A percentile compares a stretch with the other conserved stretches of the same genome.
phyloP scores from a whole-genome alignment of 495 filamentous ascomycete genomes.

The Xylaria grammica region DNA sequence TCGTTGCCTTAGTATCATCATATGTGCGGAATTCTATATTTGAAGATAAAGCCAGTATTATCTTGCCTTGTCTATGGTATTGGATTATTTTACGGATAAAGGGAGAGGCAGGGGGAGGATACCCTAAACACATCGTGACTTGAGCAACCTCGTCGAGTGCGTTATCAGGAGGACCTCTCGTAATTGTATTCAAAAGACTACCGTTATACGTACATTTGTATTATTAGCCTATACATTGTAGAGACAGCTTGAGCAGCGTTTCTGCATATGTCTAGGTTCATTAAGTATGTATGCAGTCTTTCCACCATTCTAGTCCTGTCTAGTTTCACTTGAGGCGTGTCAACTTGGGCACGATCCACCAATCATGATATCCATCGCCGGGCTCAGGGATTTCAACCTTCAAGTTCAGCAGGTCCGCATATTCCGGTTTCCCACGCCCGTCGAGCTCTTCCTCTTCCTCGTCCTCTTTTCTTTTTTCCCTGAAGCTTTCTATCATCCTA shows the following conservation, averaged over 20 bases:
- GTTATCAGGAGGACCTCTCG: no score
- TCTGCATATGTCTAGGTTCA: no score
- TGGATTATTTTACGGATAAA: neutral
- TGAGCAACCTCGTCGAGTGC: neutral
- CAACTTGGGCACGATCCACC: slow-evolving; percentile 79
- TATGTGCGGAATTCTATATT: neutral
- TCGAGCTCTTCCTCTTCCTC: slow-evolving; percentile 13
- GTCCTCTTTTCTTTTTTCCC: neutral
- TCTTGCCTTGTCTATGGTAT: neutral
- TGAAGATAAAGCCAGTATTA: neutral
- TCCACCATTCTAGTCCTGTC: neutral
- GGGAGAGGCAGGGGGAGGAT: neutral
- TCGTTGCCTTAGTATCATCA: neutral
- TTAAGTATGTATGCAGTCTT: neutral
- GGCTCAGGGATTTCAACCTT: slow-evolving; percentile 61
- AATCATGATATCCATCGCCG: slow-evolving; percentile 68
- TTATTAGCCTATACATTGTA: neutral
- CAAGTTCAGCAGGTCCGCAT: slow-evolving; percentile 34
- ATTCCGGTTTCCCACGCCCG: slow-evolving; percentile 21
- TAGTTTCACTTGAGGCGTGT: slow-evolving; percentile 7
- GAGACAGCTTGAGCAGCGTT: neutral
- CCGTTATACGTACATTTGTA: neutral
- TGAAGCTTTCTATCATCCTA: slow-evolving; percentile 17
- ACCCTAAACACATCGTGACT: neutral
- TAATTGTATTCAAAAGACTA: no score